Base-by-base conservation (phyloP, 2,329 filamentous ascomycete species). In the Diaporthe humulicola region DNA sequence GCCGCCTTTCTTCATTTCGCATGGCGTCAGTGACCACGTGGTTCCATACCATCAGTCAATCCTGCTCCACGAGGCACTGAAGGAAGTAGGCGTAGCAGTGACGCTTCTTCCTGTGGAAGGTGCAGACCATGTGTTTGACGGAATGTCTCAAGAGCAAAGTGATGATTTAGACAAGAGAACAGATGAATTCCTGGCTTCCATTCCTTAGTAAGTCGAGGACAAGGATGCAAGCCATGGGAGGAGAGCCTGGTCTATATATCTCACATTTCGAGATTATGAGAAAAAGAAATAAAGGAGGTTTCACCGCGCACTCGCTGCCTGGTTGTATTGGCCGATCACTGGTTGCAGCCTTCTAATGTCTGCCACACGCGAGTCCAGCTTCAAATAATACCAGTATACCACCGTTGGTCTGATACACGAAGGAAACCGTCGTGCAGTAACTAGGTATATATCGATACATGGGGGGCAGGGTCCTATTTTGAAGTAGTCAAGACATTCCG, bases 1-100 rank as follows among this genome's bases (percentile, higher is more conserved):
- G 19, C 74, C 74, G 28, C 74, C 74, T 0, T 76, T 76, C 25
- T 76, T 76, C 54, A 70, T 76, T 4, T 48, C 74, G 4, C 74
- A 76, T 30, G 74, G 72, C 5, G 64, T 70, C 14, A 12, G 52
- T 8, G 74, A 76, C 17, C 72, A 70, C n/a, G 45, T 76, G 3
- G 74, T 76, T 10, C 74, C 74, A 8, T 72, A 64, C 17, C 52
- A 64, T 2, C 74, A 76, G 60, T 74, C 72, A 7, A 40, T 74
- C 14, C n/a, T 76, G 4, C 60, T 76, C 15, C 28, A 74, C 10
- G 72, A 72, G 36, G 74, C 74, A 25, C 50, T 76, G 69, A 28
- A 42, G 61, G 38, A 30, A 6, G 52, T 38, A 9, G 64, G 70
- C 19, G 61, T 57, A 6, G 72, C 67, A 10, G 72, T 74, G 10